Base-by-base conservation (phyloP, 768 basidiomycete species). In the Gymnopilus junonius region DNA sequence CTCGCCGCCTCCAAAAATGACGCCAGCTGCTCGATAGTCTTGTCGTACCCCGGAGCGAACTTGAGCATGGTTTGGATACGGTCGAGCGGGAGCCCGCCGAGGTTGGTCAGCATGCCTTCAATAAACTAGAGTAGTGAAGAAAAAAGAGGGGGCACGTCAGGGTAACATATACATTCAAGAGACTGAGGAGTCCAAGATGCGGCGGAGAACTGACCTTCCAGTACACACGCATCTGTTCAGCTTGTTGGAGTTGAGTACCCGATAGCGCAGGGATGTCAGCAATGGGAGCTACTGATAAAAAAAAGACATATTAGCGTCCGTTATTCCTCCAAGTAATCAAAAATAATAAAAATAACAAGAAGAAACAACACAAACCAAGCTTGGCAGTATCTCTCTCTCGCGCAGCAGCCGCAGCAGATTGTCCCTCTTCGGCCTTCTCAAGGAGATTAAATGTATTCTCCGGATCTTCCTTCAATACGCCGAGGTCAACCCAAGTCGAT, bases 11-110 rank as follows among this genome's bases (percentile, higher is more conserved):
- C 91, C 86, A 97, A 85, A 68, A 97, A 94, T 39, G 72, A 78
- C 2, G 79, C 85, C 4, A 97, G 83, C 72, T 97, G 93, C 27
- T 95, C 94, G 11, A 88, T 74, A 4, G 88, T 88, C 64, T 87
- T 86, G 70, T 94, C 88, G 74, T 95, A 97, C 4, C 87, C 89
- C 4, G 90, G 91, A 10, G 91, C 92, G 70, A 93, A 88, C 72
- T 86, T 89, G 63, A 97, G 82, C 91, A 95, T 95, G 2, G 84
- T 81, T 72, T 97, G 95, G 70, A 97, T 94, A n/a, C 91, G 85
- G 63, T 93, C 90, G 45, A 93, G 70, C 1, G 90, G 83, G 15
- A 95, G 81, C 2, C 86, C 74, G 10, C 91, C 92, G 45, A 98
- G 79, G 73, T 95, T 96, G 58, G 88, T 94, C 61, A 97, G 88